These are phyloP conservation scores for Beverwykella pulmonaria DNA, from an alignment of 495 filamentous ascomycete species.

Conservation along the genomic window DNA sequence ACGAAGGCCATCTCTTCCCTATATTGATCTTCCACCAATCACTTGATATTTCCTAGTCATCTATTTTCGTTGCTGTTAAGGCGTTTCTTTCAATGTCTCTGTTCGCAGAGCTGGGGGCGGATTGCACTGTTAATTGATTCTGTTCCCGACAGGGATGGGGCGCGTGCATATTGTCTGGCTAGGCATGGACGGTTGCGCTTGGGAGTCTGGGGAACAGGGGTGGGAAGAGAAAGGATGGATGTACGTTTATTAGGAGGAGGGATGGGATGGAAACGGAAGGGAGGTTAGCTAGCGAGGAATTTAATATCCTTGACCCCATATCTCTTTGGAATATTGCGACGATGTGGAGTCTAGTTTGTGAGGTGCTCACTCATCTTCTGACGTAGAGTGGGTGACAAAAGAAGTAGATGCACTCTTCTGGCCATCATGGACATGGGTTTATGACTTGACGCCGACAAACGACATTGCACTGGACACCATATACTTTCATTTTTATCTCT, in stretches of 20 bases:
- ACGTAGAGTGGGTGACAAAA: too few relatives aligned
- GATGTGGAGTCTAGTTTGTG: too few relatives aligned
- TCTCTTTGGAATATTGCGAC: too few relatives aligned
- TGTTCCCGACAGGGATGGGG: not conserved
- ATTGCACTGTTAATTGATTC: slow-evolving; percentile 1
- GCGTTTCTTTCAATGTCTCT: not conserved
- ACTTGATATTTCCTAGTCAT: not conserved
- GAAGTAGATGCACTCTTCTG: too few relatives aligned
- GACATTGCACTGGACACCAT: too few relatives aligned
- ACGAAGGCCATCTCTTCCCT: not conserved
- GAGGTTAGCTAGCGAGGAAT: not conserved
- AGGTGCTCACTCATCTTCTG: too few relatives aligned
- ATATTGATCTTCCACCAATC: not conserved
- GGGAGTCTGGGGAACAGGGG: not conserved
- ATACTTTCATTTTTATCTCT: too few relatives aligned
- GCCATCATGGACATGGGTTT: too few relatives aligned
- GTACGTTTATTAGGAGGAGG: not conserved
- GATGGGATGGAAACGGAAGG: not conserved
- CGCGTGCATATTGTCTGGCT: slow-evolving; percentile 7
- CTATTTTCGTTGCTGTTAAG: not conserved
- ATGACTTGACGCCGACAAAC: too few relatives aligned
- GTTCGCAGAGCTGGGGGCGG: not conserved
- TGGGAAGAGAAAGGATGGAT: not conserved
- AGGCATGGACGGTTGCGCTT: not conserved
- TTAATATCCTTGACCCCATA: not conserved